Conservation (phyloP, 2,329 filamentous ascomycete species). For the Cladophialophora immunda region DNA sequence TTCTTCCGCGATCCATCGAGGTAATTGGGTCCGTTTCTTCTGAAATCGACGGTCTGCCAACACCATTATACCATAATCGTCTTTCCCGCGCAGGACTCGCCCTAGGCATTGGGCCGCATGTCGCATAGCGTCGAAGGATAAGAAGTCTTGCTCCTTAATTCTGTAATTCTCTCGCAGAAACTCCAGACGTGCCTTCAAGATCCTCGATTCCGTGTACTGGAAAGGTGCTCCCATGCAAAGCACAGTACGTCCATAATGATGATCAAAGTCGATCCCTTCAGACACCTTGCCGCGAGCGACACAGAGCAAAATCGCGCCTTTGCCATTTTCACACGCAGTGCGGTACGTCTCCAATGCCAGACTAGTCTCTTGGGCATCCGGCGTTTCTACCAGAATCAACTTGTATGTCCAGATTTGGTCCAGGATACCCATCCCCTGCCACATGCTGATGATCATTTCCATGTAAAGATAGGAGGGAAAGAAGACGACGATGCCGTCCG, state of each 20-base stretch:
- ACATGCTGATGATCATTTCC: constrained; percentile 99
- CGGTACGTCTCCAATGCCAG: constrained; percentile 95
- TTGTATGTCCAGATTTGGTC: constrained; percentile 99
- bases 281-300: constrained; percentile 97
- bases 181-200: constrained; percentile 92
- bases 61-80: constrained; percentile 99
- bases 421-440: constrained; percentile 97
- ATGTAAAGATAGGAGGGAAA: constrained; percentile 99
- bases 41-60: constrained; percentile 92
- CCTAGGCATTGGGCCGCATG: constrained; percentile 96
- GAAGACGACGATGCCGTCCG: constrained; percentile 98
- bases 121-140: constrained; percentile 99
- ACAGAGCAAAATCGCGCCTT: constrained; percentile 90
- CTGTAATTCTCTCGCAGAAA: constrained; percentile 97
- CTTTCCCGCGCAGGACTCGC: constrained; percentile 92
- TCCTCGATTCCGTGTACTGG: constrained; percentile 97
- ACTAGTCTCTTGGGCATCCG: constrained; percentile 95
- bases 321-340: constrained; percentile 95
- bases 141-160: constrained; percentile 95
- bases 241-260: constrained; percentile 96
- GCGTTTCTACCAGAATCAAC: constrained; percentile 95
- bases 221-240: constrained; percentile 97
- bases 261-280: constrained; percentile 98
- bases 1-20: constrained; percentile 95
- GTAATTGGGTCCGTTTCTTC: constrained; percentile 88